Base-by-base conservation (phyloP, 805 yeast species). In the Torulaspora gathmanii region DNA sequence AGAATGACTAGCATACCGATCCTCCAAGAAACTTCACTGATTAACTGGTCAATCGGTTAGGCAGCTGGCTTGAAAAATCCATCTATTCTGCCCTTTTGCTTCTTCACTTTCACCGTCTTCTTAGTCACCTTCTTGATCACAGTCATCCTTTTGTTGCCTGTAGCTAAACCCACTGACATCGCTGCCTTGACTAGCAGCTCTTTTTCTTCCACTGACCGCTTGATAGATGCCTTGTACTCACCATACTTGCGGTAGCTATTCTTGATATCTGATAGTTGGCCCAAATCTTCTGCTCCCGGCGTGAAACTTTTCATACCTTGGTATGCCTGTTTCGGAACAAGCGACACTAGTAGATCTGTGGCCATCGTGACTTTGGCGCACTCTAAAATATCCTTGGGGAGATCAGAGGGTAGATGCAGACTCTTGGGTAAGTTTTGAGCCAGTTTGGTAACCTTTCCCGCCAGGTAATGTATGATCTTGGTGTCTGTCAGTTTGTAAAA, bases 31-130 rank as follows among this genome's bases (percentile, higher is more conserved):
- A 17, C 19, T 5, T 15, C n/a, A 26, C 5, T 17, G 31, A 25
- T 27, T 26, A 36, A 36, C 25, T 20, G n/a, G 23, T 13, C 5
- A 15, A 10, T 19, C 20, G 19, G 27, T 37, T 23, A 20, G 13
- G 30, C 30, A 16, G 48, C 44, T 9, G 27, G 75, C 52, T 73
- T 78, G 61, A 82, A 83, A 52, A 84, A 82, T 42, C 78, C 75
- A 57, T 84, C 91, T 22, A 84, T 65, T 1, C 88, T 86, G 1
- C 93, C 89, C 53, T 70, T 77, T 23, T 61, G 63, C 37, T 62
- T 65, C 55, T 67, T 72, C 36, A 56, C 65, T 0, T 54, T 53
- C 3, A 57, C 47, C 8, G 60, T 44, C 13, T 65, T 60, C 42
- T 62, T 52, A 35, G 49, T 43, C 22, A 63, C 42, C 34, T 65